A percentile compares a stretch with the other conserved stretches of the same genome.
Evolutionary conservation across 106 monocot genomes (phyloP).

Genomic region (Allium cepa): DNA sequence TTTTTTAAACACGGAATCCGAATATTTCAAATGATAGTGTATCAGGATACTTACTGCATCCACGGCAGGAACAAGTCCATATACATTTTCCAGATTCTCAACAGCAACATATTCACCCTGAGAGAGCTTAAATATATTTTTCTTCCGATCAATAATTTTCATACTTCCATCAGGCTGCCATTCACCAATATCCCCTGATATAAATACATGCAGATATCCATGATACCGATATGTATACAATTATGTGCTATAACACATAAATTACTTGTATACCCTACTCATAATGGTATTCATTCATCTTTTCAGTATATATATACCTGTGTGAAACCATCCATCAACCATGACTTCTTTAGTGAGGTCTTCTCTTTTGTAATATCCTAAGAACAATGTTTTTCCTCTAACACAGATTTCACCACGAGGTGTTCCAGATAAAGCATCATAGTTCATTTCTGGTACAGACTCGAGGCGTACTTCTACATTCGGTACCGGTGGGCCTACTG

Average conservation of each 20-base stretch:
- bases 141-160: constrained; percentile 93
- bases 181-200: constrained; percentile 86
- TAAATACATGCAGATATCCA: not conserved
- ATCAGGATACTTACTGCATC: constrained; percentile 47
- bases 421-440: constrained; percentile 53
- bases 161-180: constrained; percentile 86
- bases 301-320: constrained; percentile 33
- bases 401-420: constrained; percentile 86
- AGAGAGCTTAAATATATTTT: constrained; percentile 96
- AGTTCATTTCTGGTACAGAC: constrained; percentile 90
- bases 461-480: constrained; percentile 82
- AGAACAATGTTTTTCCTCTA: constrained; percentile 81
- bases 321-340: constrained; percentile 97
- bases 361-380: constrained; percentile 86
- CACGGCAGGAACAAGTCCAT: constrained; percentile 39
- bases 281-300: no score
- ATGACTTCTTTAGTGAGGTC: constrained; percentile 76
- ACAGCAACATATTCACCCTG: constrained; percentile 97
- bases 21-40: not conserved
- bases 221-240: no score
- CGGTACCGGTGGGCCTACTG: constrained; percentile 82
- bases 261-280: no score
- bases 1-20: not conserved
- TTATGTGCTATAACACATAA: no score
- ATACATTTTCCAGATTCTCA: constrained; percentile 86